Evolutionary conservation across 768 basidiomycete genomes (phyloP).

Genomic region (Lanmaoa rubissima): DNA sequence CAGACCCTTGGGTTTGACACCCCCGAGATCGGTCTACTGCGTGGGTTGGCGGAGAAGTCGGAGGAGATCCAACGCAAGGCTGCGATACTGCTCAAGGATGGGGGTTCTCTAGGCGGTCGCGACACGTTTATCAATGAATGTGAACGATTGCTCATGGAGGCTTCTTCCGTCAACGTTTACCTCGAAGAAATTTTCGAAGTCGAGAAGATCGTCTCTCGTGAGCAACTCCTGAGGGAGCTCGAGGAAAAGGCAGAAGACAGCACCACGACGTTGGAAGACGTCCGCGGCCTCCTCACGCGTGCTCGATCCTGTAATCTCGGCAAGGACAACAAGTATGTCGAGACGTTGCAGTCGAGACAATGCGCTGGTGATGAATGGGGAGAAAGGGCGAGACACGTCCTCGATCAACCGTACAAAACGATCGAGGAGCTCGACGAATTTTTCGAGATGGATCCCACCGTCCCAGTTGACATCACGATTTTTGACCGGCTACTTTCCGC

Average conservation of each 20-base stretch:
- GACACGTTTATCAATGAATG: constrained; percentile 65
- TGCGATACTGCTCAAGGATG: constrained; percentile 45
- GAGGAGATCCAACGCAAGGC: constrained; percentile 64
- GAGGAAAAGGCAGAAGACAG: constrained; percentile 70
- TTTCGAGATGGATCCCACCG: constrained; percentile 56
- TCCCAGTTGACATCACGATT: constrained; percentile 69
- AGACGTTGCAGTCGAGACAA: constrained; percentile 61
- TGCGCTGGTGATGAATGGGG: constrained; percentile 78
- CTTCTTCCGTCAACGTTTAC: constrained; percentile 77
- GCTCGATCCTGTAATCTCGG: constrained; percentile 68
- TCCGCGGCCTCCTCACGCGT: constrained; percentile 67
- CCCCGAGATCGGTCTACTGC: constrained; percentile 64
- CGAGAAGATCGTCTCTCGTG: constrained; percentile 77
- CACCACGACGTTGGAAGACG: constrained; percentile 68
- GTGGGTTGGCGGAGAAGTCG: constrained; percentile 54
- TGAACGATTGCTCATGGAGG: constrained; percentile 65
- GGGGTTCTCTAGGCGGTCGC: constrained; percentile 44
- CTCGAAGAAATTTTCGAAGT: constrained; percentile 77
- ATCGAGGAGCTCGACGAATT: constrained; percentile 77
- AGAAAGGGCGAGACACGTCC: constrained; percentile 58
- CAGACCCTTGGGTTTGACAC: constrained; percentile 82
- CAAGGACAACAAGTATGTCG: constrained; percentile 61
- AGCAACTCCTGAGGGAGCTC: constrained; percentile 73
- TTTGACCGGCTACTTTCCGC: constrained; percentile 63
- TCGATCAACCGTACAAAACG: constrained; percentile 69